Evolutionary conservation across 495 filamentous ascomycete species (phyloP), one percentile per base, ranked within the genome.

Genomic region (Penicillium desertorum): DNA sequence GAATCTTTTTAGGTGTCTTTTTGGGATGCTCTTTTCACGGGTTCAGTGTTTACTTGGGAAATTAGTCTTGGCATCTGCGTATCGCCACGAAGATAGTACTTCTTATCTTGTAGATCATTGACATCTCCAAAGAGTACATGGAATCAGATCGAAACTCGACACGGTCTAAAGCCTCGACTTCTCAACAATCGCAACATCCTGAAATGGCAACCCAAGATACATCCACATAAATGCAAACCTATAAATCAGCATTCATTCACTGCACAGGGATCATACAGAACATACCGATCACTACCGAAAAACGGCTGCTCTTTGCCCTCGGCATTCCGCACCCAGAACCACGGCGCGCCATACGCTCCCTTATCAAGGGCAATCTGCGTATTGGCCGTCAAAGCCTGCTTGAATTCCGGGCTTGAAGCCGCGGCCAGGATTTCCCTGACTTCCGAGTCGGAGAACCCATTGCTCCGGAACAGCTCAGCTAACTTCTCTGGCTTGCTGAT

Each of bases 321-420:
- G 14, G 51, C 62, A 62, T 89, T 83, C n/a, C 67, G 73, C n/a
- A 85, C 88, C 80, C 83, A 87, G 56, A 89, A 76, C 87, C 88
- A 92, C 1, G 89, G 89, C 51, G 83, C 83, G 0, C 89, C 89
- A 70, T 88, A 92, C 1, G 88, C 88, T 0, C 89, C 89, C 17
- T 64, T 69, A 41, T 85, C 78, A 19, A 71, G 67, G 11, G 90
- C 61, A 6, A 78, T 83, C 58, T 79, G 76, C 30, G 88, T 91
- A 30, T 81, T 80, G 3, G 68, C 74, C 48, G 75, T 78, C 48
- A 92, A 66, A 27, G 66, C 69, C 27, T 82, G 70, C 72, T 92
- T 92, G 58, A 80, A 78, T 62, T 85, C 72, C 0, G 75, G 68
- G 22, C 62, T 69, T 8, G 54, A 67, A 0, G 81, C 80, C 0